Base-by-base conservation (phyloP, 768 basidiomycete genomes). In the Lactarius deliciosus region DNA sequence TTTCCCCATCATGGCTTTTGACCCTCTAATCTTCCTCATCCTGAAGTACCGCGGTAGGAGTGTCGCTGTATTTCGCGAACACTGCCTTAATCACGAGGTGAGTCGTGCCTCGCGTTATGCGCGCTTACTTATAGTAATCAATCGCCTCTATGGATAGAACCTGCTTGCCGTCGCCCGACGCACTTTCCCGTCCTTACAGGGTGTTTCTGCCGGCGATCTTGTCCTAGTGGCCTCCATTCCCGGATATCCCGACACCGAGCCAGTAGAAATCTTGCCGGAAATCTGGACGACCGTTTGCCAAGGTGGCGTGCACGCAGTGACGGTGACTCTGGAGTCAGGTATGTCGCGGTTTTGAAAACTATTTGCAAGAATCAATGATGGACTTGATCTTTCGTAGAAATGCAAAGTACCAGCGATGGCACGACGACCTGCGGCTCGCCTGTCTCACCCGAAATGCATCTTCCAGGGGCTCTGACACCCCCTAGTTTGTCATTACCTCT, bases 291-390 rank as follows among this genome's bases (percentile, higher is more conserved):
- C 8, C 5, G 22, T 66, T 28, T 13, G 40, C 57, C 3, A 3
- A 13, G 36, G 36, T 0, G 25, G 22, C 22, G 30, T 59, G 3
- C 30, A 36, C 8, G 15, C 30, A 1, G 61, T 66, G 11, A 66
- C 57, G 10, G 45, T 66, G n/a, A n/a, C 20, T 25, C 30, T 54
- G 15, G 40, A 54, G 34, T 45, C 61, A 20, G 65, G 65, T 66
- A 34, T 25, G 45, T 53, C n/a, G 13, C 13, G 5, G 15, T 53
- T 53, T 32, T 53, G 22, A 13, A 25, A 13, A 3, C 6, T 53
- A 53, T 25, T 13, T 4, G 13, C 25, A 22, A 53, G 16, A 1
- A 9, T 25, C n/a, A 9, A n/a, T 43, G n/a, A 47, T 34, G 1
- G 11, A 8, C 16, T 10, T 13, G 20, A 13, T 50, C 30, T 40